Conservation (phyloP, 2,329 filamentous ascomycete species). For the Penicillium sp. region DNA sequence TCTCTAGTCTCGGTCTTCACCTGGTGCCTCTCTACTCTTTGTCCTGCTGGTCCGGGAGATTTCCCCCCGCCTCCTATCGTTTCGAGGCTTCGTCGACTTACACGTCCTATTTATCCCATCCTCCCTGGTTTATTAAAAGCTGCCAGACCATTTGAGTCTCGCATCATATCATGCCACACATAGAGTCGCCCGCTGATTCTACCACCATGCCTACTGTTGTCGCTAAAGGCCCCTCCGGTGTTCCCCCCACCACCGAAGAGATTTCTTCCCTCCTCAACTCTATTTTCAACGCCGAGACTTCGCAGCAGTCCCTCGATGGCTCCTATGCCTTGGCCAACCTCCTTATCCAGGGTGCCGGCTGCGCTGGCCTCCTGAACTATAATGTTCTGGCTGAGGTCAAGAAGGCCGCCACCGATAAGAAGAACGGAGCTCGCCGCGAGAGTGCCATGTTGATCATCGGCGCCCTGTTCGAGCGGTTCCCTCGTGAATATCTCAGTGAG, state of each 20-base stretch:
- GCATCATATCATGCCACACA: constrained; percentile 45
- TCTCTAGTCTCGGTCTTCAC: background rate
- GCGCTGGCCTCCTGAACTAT: constrained; percentile 58
- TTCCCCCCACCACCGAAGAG: constrained; percentile 61
- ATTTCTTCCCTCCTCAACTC: constrained; percentile 60
- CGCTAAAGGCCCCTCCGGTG: constrained; percentile 42
- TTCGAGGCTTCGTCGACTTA: constrained; percentile 2
- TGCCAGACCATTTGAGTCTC: constrained; percentile 5
- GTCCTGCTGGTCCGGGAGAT: constrained; percentile 7
- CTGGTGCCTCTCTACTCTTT: constrained; percentile 1
- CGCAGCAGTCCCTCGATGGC: constrained; percentile 63
- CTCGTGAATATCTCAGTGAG: constrained; percentile 69
- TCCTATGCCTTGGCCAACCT: constrained; percentile 61
- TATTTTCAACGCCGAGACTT: constrained; percentile 65
- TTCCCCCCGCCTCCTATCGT: constrained; percentile 1
- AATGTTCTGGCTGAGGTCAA: constrained; percentile 59
- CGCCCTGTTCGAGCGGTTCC: constrained; percentile 86
- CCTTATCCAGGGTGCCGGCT: constrained; percentile 60
- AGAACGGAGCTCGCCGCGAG: constrained; percentile 77
- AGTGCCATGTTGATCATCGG: constrained; percentile 92
- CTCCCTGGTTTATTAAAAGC: constrained; percentile 13
- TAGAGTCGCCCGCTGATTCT: constrained; percentile 36
- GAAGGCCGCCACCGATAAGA: constrained; percentile 88
- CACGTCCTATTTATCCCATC: constrained; percentile 1
- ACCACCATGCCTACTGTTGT: constrained; percentile 46